Evolutionary conservation across 2,329 filamentous ascomycete species (phyloP), one percentile per base, ranked within the genome.

Genomic region (Ophiostoma quercus): DNA sequence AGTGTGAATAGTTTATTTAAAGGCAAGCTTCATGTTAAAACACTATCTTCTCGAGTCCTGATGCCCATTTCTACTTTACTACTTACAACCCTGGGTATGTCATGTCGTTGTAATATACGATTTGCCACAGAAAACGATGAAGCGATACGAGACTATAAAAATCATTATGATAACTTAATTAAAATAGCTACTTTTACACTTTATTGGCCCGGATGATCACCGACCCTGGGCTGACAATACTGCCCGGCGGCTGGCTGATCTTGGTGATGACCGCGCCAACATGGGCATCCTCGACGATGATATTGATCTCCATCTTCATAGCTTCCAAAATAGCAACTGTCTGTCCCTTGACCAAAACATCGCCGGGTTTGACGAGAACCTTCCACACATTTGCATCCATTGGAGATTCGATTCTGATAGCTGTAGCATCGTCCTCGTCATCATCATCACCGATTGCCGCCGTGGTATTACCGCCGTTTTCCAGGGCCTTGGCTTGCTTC

Each of bases 231-330:
- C 29, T 37, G 32, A 63, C 60, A 32, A 63, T 32, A 19, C 32
- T 32, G 11, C 60, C 60, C 8, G 60, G 60, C 16, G 29, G 29
- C 25, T 63, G 60, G 60, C 60, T 32, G 16, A 63, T 16, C 11
- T 37, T 63, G 29, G 60, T 32, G 8, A 63, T 25, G 25, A 63
- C 32, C 12, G 60, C 60, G 9, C 63, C 63, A 12, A 14, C 63
- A 11, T 66, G 63, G 6, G 14, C 9, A 14, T 39, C 63, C 37
- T 22, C 63, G n/a, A 14, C 63, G 34, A 41, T 11, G 19, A 66
- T 39, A 14, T 79, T 78, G 71, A 86, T 84, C 73, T 86, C 85
- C 78, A 86, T 80, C 75, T 87, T 86, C 84, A 87, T 86, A 0
- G 84, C 84, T 70, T 87, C 84, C 1, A 86, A 76, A 3, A 86